Evolutionary conservation across 495 filamentous ascomycete genomes (phyloP).

Genomic region (Penicillium coffeae): DNA sequence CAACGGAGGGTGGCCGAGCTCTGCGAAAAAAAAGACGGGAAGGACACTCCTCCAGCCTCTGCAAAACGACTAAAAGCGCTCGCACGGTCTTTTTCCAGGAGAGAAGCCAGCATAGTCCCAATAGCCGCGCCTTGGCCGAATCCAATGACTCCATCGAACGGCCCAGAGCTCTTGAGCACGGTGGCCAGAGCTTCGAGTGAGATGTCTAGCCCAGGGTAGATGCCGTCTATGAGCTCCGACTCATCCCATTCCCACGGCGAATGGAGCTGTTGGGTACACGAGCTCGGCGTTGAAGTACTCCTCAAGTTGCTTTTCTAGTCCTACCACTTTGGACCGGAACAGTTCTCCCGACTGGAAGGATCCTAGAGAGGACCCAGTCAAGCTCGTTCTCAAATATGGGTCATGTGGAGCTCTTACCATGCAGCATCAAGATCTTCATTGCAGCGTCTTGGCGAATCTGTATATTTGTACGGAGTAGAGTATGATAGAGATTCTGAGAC

Average conservation of each 20-base stretch:
- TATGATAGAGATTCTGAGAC: too few species aligned
- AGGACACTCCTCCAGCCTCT: neutral
- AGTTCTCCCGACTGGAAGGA: neutral
- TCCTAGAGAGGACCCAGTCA: too few species aligned
- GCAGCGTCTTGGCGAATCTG: too few species aligned
- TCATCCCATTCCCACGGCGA: neutral
- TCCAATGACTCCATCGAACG: slow-evolving; percentile 31
- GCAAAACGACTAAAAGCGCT: neutral
- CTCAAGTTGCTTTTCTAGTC: neutral
- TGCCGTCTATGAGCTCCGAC: neutral
- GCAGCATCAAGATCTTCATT: too few species aligned
- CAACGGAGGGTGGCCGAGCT: neutral
- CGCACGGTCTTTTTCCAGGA: neutral
- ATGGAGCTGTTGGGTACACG: neutral
- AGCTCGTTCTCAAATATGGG: too few species aligned
- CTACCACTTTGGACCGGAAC: neutral
- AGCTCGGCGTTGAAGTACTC: neutral
- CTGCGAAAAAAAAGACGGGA: neutral
- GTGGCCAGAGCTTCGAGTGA: neutral
- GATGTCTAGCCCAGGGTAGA: neutral
- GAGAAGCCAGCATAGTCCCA: neutral
- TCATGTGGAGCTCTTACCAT: too few species aligned
- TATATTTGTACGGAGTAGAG: too few species aligned
- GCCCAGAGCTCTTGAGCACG: slow-evolving; percentile 18
- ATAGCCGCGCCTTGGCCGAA: slow-evolving; percentile 23